Evolutionary conservation across 2,329 filamentous ascomycete species (phyloP).

Genomic region (Verticillium albo-atrum): DNA sequence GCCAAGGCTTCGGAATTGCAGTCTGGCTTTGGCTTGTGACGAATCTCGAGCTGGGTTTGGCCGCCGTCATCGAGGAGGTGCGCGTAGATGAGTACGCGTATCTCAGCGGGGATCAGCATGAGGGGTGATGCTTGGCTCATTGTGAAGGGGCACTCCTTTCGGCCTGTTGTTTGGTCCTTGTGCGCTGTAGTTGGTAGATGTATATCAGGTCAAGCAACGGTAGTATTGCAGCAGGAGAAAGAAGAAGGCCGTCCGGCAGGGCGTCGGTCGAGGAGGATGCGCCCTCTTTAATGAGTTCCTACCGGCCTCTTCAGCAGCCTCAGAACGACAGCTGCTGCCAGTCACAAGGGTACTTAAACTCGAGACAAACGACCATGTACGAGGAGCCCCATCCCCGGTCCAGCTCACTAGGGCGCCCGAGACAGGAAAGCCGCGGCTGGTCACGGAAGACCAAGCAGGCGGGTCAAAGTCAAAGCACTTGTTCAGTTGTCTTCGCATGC

Average conservation of each 20-base stretch:
- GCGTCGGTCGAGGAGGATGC: not conserved
- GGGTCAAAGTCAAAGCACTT: not conserved
- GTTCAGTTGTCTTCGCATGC: not conserved
- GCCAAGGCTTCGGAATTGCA: not conserved
- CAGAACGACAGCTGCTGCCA: not conserved
- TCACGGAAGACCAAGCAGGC: not conserved
- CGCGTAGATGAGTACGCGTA: conserved; percentile 38
- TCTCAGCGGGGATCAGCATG: conserved; percentile 33
- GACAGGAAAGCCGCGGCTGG: not conserved
- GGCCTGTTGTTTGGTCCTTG: not conserved
- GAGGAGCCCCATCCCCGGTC: not conserved
- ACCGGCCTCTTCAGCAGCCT: not conserved
- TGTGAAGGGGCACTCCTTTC: not conserved
- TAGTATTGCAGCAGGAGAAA: no score
- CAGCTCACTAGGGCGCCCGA: not conserved
- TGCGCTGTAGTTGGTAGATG: not conserved
- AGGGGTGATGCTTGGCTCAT: not conserved
- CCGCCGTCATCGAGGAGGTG: conserved; percentile 38
- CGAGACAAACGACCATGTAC: not conserved
- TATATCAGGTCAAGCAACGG: no score
- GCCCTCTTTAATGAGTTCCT: not conserved
- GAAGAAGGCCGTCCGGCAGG: not conserved
- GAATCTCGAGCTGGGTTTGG: conserved; percentile 32
- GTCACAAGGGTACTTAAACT: not conserved
- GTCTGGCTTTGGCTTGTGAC: conserved; percentile 9